These are phyloP conservation scores for Chalara sp. DNA, from an alignment of 2,329 filamentous ascomycete genomes.

Conservation along the genomic window DNA sequence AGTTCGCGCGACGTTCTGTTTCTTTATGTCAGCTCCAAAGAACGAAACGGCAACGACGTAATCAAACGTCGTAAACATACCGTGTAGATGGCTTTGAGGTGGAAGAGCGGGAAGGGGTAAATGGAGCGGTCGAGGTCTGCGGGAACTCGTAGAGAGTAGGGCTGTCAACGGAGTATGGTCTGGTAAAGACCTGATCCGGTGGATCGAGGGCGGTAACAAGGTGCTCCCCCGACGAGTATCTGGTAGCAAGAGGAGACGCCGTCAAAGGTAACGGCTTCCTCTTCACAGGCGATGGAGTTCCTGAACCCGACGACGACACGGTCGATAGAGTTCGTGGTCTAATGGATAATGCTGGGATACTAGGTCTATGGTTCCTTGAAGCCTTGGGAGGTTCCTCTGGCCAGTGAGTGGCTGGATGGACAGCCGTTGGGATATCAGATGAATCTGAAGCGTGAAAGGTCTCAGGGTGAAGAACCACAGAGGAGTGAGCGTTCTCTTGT, in stretches of 20 bases:
- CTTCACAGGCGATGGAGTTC: constrained; percentile 33
- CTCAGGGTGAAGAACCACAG: constrained; percentile 18
- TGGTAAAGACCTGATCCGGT: constrained; percentile 45
- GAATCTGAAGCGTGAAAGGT: constrained; percentile 24
- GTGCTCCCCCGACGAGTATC: constrained; percentile 37
- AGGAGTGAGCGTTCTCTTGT: constrained; percentile 13
- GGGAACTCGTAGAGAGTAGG: constrained; percentile 57
- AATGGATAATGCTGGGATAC: constrained; percentile 13
- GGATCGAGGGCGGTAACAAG: constrained; percentile 33
- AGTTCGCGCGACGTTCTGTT: not conserved
- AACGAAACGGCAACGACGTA: not conserved
- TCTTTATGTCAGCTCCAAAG: too few relatives aligned
- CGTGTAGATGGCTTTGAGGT: not conserved
- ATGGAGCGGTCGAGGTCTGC: constrained; percentile 12
- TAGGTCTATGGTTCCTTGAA: constrained; percentile 10
- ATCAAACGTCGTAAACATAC: constrained; percentile 2
- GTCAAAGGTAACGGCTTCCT: constrained; percentile 55
- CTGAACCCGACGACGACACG: constrained; percentile 16
- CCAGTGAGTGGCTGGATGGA: constrained; percentile 7
- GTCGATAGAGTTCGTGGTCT: constrained; percentile 20
- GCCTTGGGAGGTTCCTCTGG: constrained; percentile 3
- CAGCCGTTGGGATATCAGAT: constrained; percentile 17
- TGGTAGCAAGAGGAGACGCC: constrained; percentile 43
- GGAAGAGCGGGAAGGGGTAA: constrained; percentile 3
- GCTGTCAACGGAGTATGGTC: constrained; percentile 51